These are phyloP conservation scores for Acer saccharum DNA, from an alignment of 345 rosid genomes.

Conservation along the genomic window DNA sequence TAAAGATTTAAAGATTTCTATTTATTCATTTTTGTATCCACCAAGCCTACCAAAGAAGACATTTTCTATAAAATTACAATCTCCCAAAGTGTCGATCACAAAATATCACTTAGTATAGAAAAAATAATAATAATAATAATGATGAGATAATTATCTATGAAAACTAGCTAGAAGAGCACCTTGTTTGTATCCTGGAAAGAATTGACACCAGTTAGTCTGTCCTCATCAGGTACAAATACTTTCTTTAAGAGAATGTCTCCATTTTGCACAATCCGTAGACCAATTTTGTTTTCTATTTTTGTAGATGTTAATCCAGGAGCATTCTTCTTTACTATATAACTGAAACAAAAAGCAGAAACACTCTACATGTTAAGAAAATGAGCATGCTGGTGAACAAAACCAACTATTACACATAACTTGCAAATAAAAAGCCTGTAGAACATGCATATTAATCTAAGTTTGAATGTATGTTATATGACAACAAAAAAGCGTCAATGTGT, in stretches of 20 bases:
- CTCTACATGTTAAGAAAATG: background rate
- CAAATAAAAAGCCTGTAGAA: background rate
- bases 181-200: slow-evolving; percentile 92
- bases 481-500: too few relatives aligned
- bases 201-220: slow-evolving; percentile 80
- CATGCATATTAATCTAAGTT: too few relatives aligned
- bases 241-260: slow-evolving; percentile 81
- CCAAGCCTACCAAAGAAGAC: background rate
- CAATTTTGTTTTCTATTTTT: slow-evolving; percentile 92
- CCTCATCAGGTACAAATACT: slow-evolving; percentile 90
- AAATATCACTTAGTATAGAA: background rate
- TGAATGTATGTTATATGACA: too few relatives aligned
- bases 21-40: too few relatives aligned
- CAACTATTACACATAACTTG: background rate
- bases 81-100: background rate
- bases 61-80: background rate
- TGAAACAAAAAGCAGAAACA: slow-evolving; percentile 43
- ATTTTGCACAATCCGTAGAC: slow-evolving; percentile 91
- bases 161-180: slow-evolving; percentile 40
- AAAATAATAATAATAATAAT: too few relatives aligned
- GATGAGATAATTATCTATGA: slow-evolving; percentile 13
- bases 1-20: too few relatives aligned
- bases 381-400: background rate
- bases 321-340: slow-evolving; percentile 80
- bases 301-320: slow-evolving; percentile 87